Percentiles rank a stretch among this genome's conserved stretches.
These are phyloP conservation scores for Cicer arietinum DNA, from an alignment of 306 rosid genomes.

Conservation along the genomic window DNA sequence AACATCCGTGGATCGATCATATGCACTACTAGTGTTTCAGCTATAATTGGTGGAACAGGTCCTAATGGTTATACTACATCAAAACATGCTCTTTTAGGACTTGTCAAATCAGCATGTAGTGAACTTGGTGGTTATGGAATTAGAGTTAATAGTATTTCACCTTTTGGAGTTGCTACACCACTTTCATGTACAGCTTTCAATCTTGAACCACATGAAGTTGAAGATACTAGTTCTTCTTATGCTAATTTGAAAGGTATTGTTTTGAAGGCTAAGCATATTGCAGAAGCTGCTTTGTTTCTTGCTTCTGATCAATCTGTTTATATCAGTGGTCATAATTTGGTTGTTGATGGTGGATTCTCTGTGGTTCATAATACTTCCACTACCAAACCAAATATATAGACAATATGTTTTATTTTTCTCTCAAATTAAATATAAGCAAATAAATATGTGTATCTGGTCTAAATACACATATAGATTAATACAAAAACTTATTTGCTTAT, in stretches of 20 bases:
- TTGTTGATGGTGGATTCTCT: constrained; percentile 81
- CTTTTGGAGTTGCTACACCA: constrained; percentile 85
- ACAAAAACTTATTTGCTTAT: no score
- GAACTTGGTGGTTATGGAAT: constrained; percentile 85
- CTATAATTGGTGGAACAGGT: constrained; percentile 66
- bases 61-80: constrained; percentile 72
- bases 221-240: constrained; percentile 45
- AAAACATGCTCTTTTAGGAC: constrained; percentile 75
- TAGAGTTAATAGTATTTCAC: constrained; percentile 81
- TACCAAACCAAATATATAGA: not conserved
- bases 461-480: no score
- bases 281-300: constrained; percentile 85
- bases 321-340: constrained; percentile 83
- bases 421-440: no score
- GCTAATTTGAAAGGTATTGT: constrained; percentile 78
- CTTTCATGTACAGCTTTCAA: constrained; percentile 63
- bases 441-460: no score
- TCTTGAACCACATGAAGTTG: constrained; percentile 58
- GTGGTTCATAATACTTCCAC: constrained; percentile 52
- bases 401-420: not conserved
- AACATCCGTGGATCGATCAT: constrained; percentile 68
- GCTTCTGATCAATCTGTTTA: constrained; percentile 79
- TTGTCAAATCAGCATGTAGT: constrained; percentile 68
- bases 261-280: constrained; percentile 71
- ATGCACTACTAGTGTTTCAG: constrained; percentile 83